Percentiles rank a stretch among this genome's conserved stretches.
phyloP scores from a whole-genome alignment of 148 eudicot species.

The Vaccinium darrowii region DNA sequence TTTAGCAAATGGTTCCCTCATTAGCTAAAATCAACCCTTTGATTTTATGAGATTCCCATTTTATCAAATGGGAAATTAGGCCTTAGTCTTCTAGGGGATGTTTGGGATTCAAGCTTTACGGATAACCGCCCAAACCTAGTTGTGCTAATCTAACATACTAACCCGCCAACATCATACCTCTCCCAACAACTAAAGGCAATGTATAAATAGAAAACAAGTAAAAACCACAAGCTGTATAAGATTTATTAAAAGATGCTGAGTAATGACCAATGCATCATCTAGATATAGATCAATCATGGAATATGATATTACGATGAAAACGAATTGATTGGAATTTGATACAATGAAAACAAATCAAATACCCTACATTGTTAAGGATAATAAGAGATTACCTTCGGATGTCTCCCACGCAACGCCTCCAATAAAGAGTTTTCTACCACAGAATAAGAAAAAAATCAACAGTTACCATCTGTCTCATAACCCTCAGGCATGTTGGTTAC shows the following conservation, averaged over 20 bases:
- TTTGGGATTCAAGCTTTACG: neutral
- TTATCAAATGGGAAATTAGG: no score
- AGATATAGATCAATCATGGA: neutral
- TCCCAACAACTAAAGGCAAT: neutral
- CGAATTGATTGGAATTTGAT: neutral
- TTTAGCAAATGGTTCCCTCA: no score
- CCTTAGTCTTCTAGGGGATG: neutral
- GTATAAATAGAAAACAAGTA: neutral
- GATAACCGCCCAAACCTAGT: neutral
- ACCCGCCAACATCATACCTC: neutral
- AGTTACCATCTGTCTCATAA: constrained; percentile 25
- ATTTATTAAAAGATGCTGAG: neutral
- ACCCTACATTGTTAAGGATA: neutral
- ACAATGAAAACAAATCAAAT: neutral
- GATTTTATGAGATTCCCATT: no score
- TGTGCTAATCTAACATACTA: neutral
- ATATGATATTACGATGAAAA: no score
- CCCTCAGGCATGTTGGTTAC: neutral
- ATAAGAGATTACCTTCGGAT: constrained; percentile 32
- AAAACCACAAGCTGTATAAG: neutral
- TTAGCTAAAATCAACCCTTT: no score
- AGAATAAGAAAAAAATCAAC: constrained; percentile 44
- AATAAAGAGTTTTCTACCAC: constrained; percentile 57
- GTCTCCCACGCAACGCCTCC: constrained; percentile 69
- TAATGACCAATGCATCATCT: neutral